Conservation (phyloP, 176 grass and related monocot genomes). For the Carex cristatella region DNA sequence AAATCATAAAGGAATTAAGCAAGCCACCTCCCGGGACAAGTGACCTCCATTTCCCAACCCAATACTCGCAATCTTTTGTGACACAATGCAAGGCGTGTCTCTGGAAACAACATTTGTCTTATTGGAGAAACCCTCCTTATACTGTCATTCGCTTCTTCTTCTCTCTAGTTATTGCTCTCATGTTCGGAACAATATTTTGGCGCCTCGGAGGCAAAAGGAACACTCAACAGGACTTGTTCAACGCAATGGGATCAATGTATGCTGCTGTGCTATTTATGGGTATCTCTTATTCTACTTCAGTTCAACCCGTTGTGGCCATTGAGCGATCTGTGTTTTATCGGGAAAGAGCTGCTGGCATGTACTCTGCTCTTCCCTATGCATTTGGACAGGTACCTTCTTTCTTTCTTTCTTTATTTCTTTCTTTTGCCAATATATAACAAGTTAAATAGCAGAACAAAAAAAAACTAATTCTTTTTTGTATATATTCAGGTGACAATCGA, state of each 20-base stretch:
- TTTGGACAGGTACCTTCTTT: too few species aligned
- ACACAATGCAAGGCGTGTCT: constrained; percentile 49
- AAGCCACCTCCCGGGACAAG: constrained; percentile 33
- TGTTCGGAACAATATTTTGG: constrained; percentile 61
- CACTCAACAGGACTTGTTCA: constrained; percentile 33
- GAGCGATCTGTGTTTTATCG: too few species aligned
- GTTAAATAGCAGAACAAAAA: not conserved
- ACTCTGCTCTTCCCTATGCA: too few species aligned
- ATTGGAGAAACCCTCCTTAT: constrained; percentile 58
- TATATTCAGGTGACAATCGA: constrained; percentile 35
- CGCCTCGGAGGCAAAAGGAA: constrained; percentile 33
- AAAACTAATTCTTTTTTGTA: not conserved
- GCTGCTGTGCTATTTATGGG: constrained; percentile 33
- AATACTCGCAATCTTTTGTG: constrained; percentile 28
- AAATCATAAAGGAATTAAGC: constrained; percentile 33
- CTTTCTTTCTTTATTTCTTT: too few species aligned
- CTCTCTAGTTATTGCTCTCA: constrained; percentile 35
- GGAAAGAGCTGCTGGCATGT: too few species aligned
- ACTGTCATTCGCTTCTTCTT: constrained; percentile 56
- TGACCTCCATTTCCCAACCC: constrained; percentile 1
- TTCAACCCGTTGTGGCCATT: too few species aligned
- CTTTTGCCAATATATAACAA: not conserved
- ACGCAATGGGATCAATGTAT: constrained; percentile 63
- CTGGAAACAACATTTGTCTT: constrained; percentile 54
- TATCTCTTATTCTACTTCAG: too few species aligned